A percentile compares a stretch with the other conserved stretches of the same genome.
These are phyloP conservation scores for Pseudonitzschia pungens DNA, from an alignment of 108 stramenopile genomes.

Conservation along the genomic window DNA sequence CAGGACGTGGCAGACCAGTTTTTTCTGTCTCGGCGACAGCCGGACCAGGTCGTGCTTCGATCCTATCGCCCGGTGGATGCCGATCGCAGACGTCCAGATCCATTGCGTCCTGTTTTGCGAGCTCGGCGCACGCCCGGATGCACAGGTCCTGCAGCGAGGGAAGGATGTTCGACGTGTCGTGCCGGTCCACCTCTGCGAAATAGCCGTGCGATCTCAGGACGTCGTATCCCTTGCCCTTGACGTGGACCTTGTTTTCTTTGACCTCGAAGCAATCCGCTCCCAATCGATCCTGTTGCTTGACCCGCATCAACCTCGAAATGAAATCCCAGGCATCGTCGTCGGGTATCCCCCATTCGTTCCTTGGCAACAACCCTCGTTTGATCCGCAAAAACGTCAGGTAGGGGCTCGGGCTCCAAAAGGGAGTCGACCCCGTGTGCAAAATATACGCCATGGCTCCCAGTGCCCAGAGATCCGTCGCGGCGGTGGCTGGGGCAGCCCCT, in stretches of 20 bases:
- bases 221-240: conserved; percentile 26
- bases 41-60: conserved; percentile 63
- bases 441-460: conserved; percentile 78
- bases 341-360: conserved; percentile 51
- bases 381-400: conserved; percentile 89
- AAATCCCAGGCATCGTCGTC: conserved; percentile 85
- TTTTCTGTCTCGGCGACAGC: conserved; percentile 51
- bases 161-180: conserved; percentile 44
- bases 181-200: conserved; percentile 17
- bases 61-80: conserved; percentile 80
- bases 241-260: conserved; percentile 18
- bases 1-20: conserved; percentile 70
- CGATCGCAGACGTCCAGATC: conserved; percentile 64
- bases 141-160: conserved; percentile 79
- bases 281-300: conserved; percentile 63
- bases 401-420: conserved; percentile 83
- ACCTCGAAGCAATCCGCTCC: conserved; percentile 72
- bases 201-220: conserved; percentile 30
- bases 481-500: conserved; percentile 45
- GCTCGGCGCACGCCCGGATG: conserved; percentile 70
- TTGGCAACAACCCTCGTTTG: conserved; percentile 50
- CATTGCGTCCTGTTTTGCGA: conserved; percentile 56
- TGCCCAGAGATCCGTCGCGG: conserved; percentile 81
- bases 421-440: conserved; percentile 70
- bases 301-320: conserved; percentile 55